A percentile compares a stretch with the other conserved stretches of the same genome.
These are phyloP conservation scores for Aspergillus aculeatus DNA, from an alignment of 2,329 filamentous ascomycete genomes.

Conservation along the genomic window DNA sequence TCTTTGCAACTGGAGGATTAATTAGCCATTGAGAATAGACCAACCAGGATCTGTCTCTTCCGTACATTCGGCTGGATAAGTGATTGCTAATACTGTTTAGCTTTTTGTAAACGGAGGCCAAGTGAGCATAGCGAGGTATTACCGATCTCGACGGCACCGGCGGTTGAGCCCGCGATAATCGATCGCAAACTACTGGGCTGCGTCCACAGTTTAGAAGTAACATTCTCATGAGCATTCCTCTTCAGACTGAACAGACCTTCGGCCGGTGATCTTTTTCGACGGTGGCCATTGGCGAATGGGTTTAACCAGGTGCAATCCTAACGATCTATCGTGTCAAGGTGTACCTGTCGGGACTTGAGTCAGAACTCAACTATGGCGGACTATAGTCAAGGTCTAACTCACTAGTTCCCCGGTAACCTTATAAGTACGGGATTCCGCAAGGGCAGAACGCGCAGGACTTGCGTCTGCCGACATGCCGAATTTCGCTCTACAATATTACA, in stretches of 20 bases:
- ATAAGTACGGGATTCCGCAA: not conserved
- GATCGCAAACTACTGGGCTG: constrained; percentile 80
- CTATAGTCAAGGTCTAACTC: not conserved
- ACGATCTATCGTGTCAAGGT: not conserved
- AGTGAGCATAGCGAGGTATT: constrained; percentile 19
- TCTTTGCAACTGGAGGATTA: constrained; percentile 73
- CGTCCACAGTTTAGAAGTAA: constrained; percentile 35
- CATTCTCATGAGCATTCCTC: not conserved
- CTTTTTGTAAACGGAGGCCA: not conserved
- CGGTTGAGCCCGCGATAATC: constrained; percentile 87
- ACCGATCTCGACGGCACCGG: constrained; percentile 93
- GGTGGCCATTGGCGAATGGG: constrained; percentile 31
- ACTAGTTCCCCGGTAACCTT: not conserved
- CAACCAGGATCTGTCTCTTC: constrained; percentile 8
- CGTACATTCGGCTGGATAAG: constrained; percentile 90
- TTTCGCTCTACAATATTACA: too few relatives aligned
- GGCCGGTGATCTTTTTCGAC: constrained; percentile 37
- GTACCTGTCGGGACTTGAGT: not conserved
- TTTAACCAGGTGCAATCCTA: not conserved
- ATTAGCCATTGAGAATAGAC: constrained; percentile 11
- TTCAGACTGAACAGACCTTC: constrained; percentile 31
- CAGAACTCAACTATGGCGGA: not conserved
- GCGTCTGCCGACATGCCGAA: too few relatives aligned
- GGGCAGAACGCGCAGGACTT: not conserved
- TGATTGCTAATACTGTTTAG: constrained; percentile 64